Conservation (phyloP, 768 basidiomycete species). For the Boletus pseudopeckii region DNA sequence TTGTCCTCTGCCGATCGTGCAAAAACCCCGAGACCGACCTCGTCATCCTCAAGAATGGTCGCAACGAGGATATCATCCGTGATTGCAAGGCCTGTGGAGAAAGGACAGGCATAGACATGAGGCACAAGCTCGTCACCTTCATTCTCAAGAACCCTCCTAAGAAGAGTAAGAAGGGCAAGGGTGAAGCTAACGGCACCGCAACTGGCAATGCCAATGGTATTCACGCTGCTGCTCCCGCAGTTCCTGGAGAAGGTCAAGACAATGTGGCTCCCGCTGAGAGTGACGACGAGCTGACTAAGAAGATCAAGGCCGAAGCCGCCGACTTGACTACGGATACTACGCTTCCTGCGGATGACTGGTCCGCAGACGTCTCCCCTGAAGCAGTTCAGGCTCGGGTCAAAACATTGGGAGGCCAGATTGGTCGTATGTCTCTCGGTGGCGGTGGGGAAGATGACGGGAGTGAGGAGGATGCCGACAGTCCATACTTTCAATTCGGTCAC, state of each 20-base stretch:
- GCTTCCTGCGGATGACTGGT: constrained; percentile 78
- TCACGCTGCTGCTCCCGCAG: constrained; percentile 36
- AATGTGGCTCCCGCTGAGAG: constrained; percentile 56
- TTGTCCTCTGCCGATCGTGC: constrained; percentile 94
- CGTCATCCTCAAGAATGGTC: constrained; percentile 78
- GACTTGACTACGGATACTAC: constrained; percentile 62
- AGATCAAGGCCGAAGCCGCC: constrained; percentile 88
- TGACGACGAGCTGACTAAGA: constrained; percentile 84
- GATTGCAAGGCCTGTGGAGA: constrained; percentile 99
- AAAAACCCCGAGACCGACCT: constrained; percentile 99
- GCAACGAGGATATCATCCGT: constrained; percentile 80
- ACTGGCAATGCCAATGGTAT: constrained; percentile 48
- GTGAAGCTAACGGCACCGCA: constrained; percentile 52
- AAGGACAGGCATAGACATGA: constrained; percentile 89
- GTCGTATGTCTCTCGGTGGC: constrained; percentile 45
- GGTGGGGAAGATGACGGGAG: constrained; percentile 79
- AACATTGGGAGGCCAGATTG: constrained; percentile 59
- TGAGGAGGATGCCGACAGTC: constrained; percentile 83
- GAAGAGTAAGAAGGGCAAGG: constrained; percentile 54
- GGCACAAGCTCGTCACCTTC: constrained; percentile 94
- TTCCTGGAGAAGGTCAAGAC: constrained; percentile 40
- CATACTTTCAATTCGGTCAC: constrained; percentile 75
- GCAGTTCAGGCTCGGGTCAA: constrained; percentile 83
- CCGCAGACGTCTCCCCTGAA: constrained; percentile 85
- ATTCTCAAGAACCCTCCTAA: constrained; percentile 97